These are phyloP conservation scores for Pyrenophora seminiperda DNA, from an alignment of 2,329 filamentous ascomycete species.

Conservation along the genomic window DNA sequence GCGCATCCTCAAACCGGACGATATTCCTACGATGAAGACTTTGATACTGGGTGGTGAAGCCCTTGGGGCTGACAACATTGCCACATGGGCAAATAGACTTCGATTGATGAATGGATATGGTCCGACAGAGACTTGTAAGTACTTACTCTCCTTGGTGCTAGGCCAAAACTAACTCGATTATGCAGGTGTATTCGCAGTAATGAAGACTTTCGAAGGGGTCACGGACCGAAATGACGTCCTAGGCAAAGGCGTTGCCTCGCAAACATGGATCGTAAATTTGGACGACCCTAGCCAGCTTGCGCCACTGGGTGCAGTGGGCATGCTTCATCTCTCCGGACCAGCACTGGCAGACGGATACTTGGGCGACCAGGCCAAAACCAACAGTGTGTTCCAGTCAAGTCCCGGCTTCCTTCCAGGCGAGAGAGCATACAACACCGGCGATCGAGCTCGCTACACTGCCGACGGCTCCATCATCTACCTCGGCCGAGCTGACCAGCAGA, in stretches of 20 bases:
- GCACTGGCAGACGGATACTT: conserved; percentile 11
- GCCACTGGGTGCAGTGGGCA: not conserved
- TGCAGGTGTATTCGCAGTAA: conserved; percentile 8
- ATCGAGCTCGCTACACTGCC: conserved; percentile 17
- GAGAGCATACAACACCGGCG: conserved; percentile 14
- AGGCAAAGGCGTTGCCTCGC: not conserved
- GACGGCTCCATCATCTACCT: conserved; percentile 8
- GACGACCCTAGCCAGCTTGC: conserved; percentile 1
- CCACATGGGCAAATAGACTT: conserved; percentile 39
- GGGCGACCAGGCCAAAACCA: conserved; percentile 9
- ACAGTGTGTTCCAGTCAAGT: conserved; percentile 10
- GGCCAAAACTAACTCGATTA: conserved; percentile 16
- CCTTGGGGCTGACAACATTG: conserved; percentile 41
- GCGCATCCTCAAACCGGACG: conserved; percentile 45
- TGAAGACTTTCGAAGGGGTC: not conserved
- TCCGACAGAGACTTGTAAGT: conserved; percentile 17
- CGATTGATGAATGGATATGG: conserved; percentile 14
- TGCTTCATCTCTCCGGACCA: conserved; percentile 36
- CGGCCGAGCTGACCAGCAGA: conserved; percentile 2
- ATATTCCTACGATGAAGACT: conserved; percentile 45
- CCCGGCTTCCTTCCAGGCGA: conserved; percentile 1
- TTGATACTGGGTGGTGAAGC: conserved; percentile 50
- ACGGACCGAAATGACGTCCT: conserved; percentile 24
- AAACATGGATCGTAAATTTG: not conserved
- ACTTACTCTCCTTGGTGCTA: not conserved